Evolutionary conservation across 139 green algal genomes (phyloP).

Genomic region (Volvox africanus): DNA sequence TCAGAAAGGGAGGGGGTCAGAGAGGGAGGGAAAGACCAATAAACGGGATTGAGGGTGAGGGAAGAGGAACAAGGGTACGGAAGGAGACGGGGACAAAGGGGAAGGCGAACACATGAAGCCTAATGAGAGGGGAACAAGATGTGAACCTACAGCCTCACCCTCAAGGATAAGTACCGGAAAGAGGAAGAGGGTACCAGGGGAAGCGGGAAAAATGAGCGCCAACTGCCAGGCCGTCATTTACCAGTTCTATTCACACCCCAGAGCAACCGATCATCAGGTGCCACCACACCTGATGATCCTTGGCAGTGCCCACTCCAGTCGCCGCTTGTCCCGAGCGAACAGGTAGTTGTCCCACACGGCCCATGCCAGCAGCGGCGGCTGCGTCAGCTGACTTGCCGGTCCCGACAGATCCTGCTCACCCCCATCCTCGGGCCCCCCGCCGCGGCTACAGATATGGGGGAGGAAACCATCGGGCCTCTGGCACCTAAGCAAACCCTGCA

Average conservation of each 20-base stretch:
- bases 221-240: too few relatives aligned
- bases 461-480: constrained; percentile 30
- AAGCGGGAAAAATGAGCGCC: too few relatives aligned
- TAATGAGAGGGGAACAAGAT: too few relatives aligned
- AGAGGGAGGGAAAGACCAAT: background rate
- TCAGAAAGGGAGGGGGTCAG: background rate
- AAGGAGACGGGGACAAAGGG: too few relatives aligned
- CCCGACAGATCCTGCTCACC: background rate
- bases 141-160: too few relatives aligned
- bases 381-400: constrained; percentile 1
- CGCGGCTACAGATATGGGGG: constrained; percentile 7
- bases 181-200: too few relatives aligned
- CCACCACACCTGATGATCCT: background rate
- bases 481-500: constrained; percentile 25
- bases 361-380: constrained; percentile 45
- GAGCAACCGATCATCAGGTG: background rate
- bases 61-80: too few relatives aligned
- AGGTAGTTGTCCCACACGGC: constrained; percentile 48
- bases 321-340: background rate
- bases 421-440: background rate
- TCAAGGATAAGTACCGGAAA: too few relatives aligned
- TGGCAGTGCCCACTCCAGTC: constrained; percentile 44
- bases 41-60: too few relatives aligned
- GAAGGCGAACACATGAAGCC: too few relatives aligned
- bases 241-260: background rate